Evolutionary conservation across 345 rosid genomes (phyloP), one percentile per base, ranked within the genome.

Genomic region (Adansonia digitata): DNA sequence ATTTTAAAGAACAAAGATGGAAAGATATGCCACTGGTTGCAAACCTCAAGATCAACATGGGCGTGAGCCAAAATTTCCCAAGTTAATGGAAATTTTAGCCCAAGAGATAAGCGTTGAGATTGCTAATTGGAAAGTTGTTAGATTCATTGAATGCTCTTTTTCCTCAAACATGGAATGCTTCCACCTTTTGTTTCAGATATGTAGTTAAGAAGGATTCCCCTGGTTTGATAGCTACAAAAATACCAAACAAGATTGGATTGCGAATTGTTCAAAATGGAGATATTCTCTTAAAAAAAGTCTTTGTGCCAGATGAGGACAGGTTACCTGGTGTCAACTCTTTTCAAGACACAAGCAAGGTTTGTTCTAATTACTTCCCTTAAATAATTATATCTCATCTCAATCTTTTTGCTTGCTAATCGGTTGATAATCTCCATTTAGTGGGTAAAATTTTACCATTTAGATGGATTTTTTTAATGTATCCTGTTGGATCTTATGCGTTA

Each of bases 261-360:
- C 88, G 98, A 27, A 95, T 91, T 3, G 99, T 93, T 77, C 99
- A 95, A 81, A 95, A 95, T 84, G 99, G 97, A 77, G 99, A 95
- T 84, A 91, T 95, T 71, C 70, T 88, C 71, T 65, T 95, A 78
- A 85, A 85, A 76, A 86, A 83, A 71, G 97, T 93, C 78, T 93
- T 93, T 75, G 91, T 93, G 69, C 92, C 97, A 17, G 97, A 93
- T 74, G 97, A 88, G 82, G 99, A 95, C 72, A 84, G 91, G 76
- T 78, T 95, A 71, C 90, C 97, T 52, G 98, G 98, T 46, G 83
- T 95, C 46, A 90, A 91, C 74, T 95, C 99, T 69, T 93, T 95
- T 77, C 91, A 85, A 75, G 99, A 93, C 80, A 95, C 98, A 2
- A 89, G 65, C 88, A 95, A 95, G 97, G 99, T 95, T 79, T 40